A percentile compares a stretch with the other conserved stretches of the same genome.
These are phyloP conservation scores for Senecio squalidus DNA, from an alignment of 140 eudicot genomes.

Conservation along the genomic window DNA sequence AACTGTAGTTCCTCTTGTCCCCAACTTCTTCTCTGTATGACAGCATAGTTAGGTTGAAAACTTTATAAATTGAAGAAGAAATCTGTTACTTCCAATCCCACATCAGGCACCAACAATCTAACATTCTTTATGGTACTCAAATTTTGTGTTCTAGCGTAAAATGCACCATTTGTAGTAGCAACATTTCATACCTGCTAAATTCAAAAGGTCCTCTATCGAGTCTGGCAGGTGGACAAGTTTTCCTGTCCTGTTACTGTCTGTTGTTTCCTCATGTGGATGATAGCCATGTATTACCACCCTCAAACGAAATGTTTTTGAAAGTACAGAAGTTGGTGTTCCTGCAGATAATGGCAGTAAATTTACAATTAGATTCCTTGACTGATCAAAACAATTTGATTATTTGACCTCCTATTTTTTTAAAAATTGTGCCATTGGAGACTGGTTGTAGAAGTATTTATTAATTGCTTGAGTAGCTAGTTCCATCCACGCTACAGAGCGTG, in stretches of 20 bases:
- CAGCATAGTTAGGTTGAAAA: slow-evolving; percentile 18
- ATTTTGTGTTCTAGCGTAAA: slow-evolving; percentile 8
- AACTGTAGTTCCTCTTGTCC: slow-evolving; percentile 57
- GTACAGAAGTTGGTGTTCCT: slow-evolving; percentile 44
- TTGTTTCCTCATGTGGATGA: slow-evolving; percentile 54
- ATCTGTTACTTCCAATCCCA: not conserved
- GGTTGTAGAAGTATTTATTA: slow-evolving; percentile 7
- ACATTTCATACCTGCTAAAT: slow-evolving; percentile 53
- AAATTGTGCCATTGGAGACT: slow-evolving; percentile 7
- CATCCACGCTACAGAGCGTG: slow-evolving; percentile 1
- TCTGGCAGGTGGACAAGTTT: slow-evolving; percentile 76
- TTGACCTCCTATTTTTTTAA: slow-evolving; percentile 5
- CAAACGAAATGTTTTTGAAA: slow-evolving; percentile 27
- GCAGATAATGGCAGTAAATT: slow-evolving; percentile 19
- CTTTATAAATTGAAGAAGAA: slow-evolving; percentile 7
- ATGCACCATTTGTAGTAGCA: slow-evolving; percentile 10
- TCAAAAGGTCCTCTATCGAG: slow-evolving; percentile 58
- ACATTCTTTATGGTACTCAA: slow-evolving; percentile 4
- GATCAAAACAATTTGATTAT: not conserved
- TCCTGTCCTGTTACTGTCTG: slow-evolving; percentile 42
- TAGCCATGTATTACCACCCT: slow-evolving; percentile 75
- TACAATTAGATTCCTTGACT: slow-evolving; percentile 2
- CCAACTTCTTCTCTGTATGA: slow-evolving; percentile 70
- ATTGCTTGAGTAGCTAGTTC: slow-evolving; percentile 9
- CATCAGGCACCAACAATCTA: not conserved